phyloP scores from a whole-genome alignment of 148 eudicot species.

The Limonium bicolor region DNA sequence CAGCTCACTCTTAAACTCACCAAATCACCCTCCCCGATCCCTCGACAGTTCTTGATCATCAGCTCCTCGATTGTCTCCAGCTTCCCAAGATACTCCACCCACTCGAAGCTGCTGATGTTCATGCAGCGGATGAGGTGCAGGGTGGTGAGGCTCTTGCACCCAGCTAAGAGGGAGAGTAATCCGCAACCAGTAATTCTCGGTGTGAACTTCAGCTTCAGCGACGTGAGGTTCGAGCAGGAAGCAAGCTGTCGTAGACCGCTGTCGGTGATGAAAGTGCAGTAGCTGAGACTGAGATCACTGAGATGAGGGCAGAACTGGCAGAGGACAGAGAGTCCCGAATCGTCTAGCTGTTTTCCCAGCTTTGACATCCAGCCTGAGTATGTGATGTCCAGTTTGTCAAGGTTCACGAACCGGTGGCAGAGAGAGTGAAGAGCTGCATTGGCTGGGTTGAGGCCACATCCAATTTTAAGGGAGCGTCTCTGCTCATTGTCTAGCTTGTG shows the following conservation, averaged over 20 bases:
- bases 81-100: slow-evolving; percentile 84
- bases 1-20: slow-evolving; percentile 61
- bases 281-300: slow-evolving; percentile 59
- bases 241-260: slow-evolving; percentile 55
- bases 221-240: slow-evolving; percentile 51
- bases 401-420: slow-evolving; percentile 62
- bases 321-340: slow-evolving; percentile 49
- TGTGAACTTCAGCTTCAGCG: slow-evolving; percentile 58
- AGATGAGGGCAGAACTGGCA: slow-evolving; percentile 45
- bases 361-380: slow-evolving; percentile 94
- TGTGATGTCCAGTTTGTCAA: slow-evolving; percentile 51
- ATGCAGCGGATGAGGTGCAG: slow-evolving; percentile 67
- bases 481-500: slow-evolving; percentile 50
- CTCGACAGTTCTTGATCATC: slow-evolving; percentile 65
- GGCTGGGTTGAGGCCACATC: slow-evolving; percentile 83
- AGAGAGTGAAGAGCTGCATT: slow-evolving; percentile 48
- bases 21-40: slow-evolving; percentile 79
- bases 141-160: slow-evolving; percentile 43
- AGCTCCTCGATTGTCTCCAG: slow-evolving; percentile 48
- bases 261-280: slow-evolving; percentile 80
- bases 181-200: slow-evolving; percentile 85
- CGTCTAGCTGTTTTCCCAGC: slow-evolving; percentile 74
- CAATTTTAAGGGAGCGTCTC: slow-evolving; percentile 51
- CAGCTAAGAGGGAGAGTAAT: slow-evolving; percentile 56
- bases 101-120: slow-evolving; percentile 53